Base-by-base conservation (phyloP, 331 rosid genomes). In the Malus hybrid region DNA sequence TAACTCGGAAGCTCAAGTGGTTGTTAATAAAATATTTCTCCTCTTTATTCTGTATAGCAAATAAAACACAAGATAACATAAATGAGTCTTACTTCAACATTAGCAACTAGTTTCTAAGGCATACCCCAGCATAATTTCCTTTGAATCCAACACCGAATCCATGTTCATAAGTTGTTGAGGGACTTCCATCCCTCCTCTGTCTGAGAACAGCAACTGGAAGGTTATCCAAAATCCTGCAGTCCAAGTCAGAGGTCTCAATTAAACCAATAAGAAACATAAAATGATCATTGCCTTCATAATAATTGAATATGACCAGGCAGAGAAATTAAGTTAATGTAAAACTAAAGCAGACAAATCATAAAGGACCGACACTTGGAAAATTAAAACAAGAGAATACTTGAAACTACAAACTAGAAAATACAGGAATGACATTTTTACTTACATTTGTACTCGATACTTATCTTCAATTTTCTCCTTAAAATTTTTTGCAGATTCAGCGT, bases 181-280 rank as follows among this genome's bases (percentile, higher is more conserved):
- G 96, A 79, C 80, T 88, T 79, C 97, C 98, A 61, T 95, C 99
- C 79, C 88, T 81, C 85, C 99, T 89, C 83, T 92, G 95, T 79
- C 97, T 90, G 70, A 83, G 97, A 81, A 95, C 97, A 71, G 99
- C 99, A 76, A 95, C 97, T 34, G 99, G 99, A 80, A 95, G 98
- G 83, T 95, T 95, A 81, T 92, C 99, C 81, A 95, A 85, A 77
- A 95, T 93, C 99, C 99, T 95, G 90, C 79, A 80, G 74, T 70
- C 72, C 82, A 81, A 68, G 68, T 70, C 33, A 75, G 75, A 52
- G 69, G 77, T 63, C 77, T 70, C 77, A 76, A 54, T 74, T 33
- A 80, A 75, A 66, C 56, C 19, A 28, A n/a, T 55, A 46, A 79
- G 46, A 67, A 69, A 59, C 32, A 59, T 22, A 66, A 34, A 46